Percentiles rank a stretch among this genome's conserved stretches.
phyloP scores from a whole-genome alignment of 305 asterid species.

The Ilex paraguariensis region DNA sequence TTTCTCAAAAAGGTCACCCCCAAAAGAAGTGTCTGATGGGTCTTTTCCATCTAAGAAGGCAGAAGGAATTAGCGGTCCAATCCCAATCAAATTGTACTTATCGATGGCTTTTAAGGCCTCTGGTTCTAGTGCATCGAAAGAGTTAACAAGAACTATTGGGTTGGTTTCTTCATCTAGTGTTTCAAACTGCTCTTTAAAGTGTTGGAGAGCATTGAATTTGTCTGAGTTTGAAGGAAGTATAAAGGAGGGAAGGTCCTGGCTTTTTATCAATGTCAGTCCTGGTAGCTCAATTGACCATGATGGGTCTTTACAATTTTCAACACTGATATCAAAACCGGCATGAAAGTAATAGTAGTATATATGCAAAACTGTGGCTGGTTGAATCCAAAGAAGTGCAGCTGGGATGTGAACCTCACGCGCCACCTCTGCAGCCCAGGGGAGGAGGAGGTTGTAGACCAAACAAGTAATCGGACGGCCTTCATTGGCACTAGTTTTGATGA shows the following conservation, averaged over 20 bases:
- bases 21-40: no score
- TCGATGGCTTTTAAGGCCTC: slow-evolving; percentile 1
- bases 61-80: slow-evolving; percentile 20
- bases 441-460: no score
- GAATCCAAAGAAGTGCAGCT: slow-evolving; percentile 48
- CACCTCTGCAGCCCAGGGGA: no score
- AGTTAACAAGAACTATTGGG: no score
- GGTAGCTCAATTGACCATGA: neutral
- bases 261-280: neutral
- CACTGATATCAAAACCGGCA: neutral
- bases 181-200: neutral
- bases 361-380: slow-evolving; percentile 45
- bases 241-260: no score
- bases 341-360: slow-evolving; percentile 14
- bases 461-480: no score
- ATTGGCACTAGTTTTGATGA: neutral
- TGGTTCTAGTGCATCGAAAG: neutral
- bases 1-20: neutral
- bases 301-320: neutral
- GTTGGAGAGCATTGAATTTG: neutral
- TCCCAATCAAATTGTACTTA: slow-evolving; percentile 6
- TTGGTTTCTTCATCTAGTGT: no score
- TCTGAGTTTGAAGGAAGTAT: neutral
- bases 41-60: no score
- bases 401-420: slow-evolving; percentile 23